These are phyloP conservation scores for Cicer yamashitae DNA, from an alignment of 306 rosid species.

Conservation along the genomic window DNA sequence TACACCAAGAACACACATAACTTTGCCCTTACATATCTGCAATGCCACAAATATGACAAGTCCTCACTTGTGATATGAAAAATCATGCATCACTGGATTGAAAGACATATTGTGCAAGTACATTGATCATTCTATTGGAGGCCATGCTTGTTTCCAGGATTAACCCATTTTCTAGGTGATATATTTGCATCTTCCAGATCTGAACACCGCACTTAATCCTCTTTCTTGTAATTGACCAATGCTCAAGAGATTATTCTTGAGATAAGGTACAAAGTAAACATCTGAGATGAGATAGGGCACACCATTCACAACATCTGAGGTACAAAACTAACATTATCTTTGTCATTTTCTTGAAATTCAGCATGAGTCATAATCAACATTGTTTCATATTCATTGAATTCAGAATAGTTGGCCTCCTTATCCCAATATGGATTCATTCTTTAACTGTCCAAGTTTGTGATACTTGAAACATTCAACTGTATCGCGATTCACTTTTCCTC, in stretches of 20 bases:
- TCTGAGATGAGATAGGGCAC: background rate
- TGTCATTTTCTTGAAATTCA: background rate
- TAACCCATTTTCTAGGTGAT: background rate
- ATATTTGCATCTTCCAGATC: background rate
- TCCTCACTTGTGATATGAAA: background rate
- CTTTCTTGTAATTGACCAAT: background rate
- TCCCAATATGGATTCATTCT: background rate
- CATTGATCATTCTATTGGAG: background rate
- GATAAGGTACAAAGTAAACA: too few relatives aligned
- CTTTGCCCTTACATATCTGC: too few relatives aligned
- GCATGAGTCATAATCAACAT: background rate
- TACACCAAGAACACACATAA: too few relatives aligned
- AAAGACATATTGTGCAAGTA: background rate
- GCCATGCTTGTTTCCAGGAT: background rate
- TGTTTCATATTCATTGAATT: background rate
- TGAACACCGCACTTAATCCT: background rate
- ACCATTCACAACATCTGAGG: background rate
- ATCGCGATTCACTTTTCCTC: background rate
- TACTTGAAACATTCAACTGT: background rate
- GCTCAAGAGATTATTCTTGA: background rate
- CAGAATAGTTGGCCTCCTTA: background rate
- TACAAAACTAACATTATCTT: background rate
- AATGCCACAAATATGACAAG: background rate
- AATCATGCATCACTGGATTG: background rate
- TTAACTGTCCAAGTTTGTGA: background rate